Base-by-base conservation (phyloP, 768 basidiomycete genomes). In the Cyclocybe cylindracea region DNA sequence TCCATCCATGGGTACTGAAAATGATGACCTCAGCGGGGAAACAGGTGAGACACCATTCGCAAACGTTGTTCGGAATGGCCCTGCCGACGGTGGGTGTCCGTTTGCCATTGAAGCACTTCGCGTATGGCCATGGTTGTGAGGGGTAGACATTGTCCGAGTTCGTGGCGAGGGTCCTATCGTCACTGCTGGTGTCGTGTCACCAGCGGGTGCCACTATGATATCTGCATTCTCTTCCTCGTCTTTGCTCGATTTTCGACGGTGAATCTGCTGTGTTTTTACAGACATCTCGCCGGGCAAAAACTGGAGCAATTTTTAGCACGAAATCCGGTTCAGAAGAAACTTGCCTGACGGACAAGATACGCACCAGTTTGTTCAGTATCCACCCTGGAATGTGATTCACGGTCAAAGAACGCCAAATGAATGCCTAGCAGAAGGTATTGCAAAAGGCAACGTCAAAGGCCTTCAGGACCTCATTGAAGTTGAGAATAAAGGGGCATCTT, bases 201-300 rank as follows among this genome's bases (percentile, higher is more conserved):
- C 50, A 33, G 56, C 45, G 2, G 53, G 49, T 5, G 59, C 40
- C 7, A 59, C 44, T 14, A 59, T 47, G 29, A 63, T 44, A 8
- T 56, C 46, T 39, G 48, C 43, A 31, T 49, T 66, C n/a, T 73
- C 71, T 44, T 67, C 67, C 48, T 70, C 66, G 48, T 75, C 76
- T 52, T 66, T 70, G 61, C 79, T 80, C 4, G 75, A 72, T 61
- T 75, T 78, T 51, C 77, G 70, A 56, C 71, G 61, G 60, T 80
- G 79, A 39, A 74, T 57, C 48, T 63, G 61, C 37, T 58, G 57
- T 39, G 54, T 54, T 47, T 58, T 56, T 4, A 47, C 46, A 43
- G 57, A 54, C 57, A 58, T 58, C 7, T 10, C n/a, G n/a, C 8
- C 34, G 10, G 10, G 32, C 34, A 16, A 7, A 46, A 46, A 48